Evolutionary conservation across 2,329 filamentous ascomycete genomes (phyloP), one percentile per base, ranked within the genome.

Genomic region (Calonectria crousiana): DNA sequence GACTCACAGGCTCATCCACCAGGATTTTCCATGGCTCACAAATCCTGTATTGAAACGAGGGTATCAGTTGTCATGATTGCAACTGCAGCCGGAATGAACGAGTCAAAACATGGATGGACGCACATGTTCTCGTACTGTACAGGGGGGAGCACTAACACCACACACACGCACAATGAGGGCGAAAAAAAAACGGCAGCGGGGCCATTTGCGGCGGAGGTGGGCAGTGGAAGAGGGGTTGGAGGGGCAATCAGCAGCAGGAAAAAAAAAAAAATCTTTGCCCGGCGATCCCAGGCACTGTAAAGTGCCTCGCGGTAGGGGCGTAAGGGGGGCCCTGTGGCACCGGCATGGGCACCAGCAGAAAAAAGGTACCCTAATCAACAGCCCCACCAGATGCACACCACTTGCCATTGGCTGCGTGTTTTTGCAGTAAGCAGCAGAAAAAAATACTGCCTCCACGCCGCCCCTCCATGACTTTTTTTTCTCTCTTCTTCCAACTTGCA

Each of bases 401-500:
- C 36, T 69, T 51, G 73, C 70, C 58, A 82, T 82, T 82, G 80
- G 80, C 41, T 76, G 67, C 56, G 66, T 65, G 69, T 65, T 71
- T 71, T 79, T 76, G 82, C 82, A 77, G 80, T 80, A 81, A 82
- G 79, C 76, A 78, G 74, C 73, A 80, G 79, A 80, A 83, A 84
- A 85, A 83, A 79, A 79, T 82, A 82, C 81, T 83, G 79, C 77
- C 77, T 82, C 81, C 77, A 78, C 79, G 81, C 80, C 80, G 82
- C 84, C 84, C 84, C 84, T 85, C 83, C 78, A 78, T 81, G 76
- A 83, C 79, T 82, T 83, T 85, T 85, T 82, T 83, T 85, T 85
- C 84, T 85, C 84, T 83, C 64, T 72, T 79, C 78, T 81, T 76
- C 76, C 78, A 80, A 79, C 78, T 78, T 81, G 78, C 81, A 79